Percentiles rank a stretch among this genome's conserved stretches.
phyloP scores from a whole-genome alignment of 768 basidiomycete genomes.

The Mycena floridula region DNA sequence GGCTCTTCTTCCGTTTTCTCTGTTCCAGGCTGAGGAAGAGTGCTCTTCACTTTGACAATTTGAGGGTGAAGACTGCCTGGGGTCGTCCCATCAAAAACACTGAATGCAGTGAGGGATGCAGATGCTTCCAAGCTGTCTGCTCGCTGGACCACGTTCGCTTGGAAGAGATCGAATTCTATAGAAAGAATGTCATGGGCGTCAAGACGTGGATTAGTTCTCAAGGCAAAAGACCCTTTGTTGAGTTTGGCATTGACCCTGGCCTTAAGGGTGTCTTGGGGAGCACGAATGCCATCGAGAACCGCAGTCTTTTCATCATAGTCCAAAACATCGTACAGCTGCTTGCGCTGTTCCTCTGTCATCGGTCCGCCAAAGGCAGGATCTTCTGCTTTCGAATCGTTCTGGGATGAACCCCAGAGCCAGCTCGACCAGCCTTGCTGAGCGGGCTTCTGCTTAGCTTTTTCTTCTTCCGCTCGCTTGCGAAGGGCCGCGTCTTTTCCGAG shows the following conservation, averaged over 20 bases:
- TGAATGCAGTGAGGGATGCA: conserved; percentile 78
- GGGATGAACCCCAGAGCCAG: conserved; percentile 80
- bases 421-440: conserved; percentile 54
- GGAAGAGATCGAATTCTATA: conserved; percentile 80
- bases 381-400: conserved; percentile 21
- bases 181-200: conserved; percentile 69
- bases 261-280: conserved; percentile 76
- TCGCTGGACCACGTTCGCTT: conserved; percentile 78
- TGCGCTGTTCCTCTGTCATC: conserved; percentile 88
- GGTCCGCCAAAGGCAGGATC: conserved; percentile 55
- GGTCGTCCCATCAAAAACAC: conserved; percentile 90
- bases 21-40: conserved; percentile 6
- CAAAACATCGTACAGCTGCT: conserved; percentile 82
- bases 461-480: conserved; percentile 63
- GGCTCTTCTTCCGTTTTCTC: conserved; percentile 35
- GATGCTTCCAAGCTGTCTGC: conserved; percentile 83
- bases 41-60: conserved; percentile 70
- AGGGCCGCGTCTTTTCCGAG: conserved; percentile 80
- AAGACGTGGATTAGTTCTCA: conserved; percentile 71
- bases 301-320: conserved; percentile 89
- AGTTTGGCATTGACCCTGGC: conserved; percentile 70
- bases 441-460: conserved; percentile 44
- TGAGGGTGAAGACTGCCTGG: conserved; percentile 74
- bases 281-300: conserved; percentile 60
- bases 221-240: conserved; percentile 80